A percentile compares a stretch with the other conserved stretches of the same genome.
Evolutionary conservation across 208 protist species (phyloP).

Genomic region (Crithidia mellificae): DNA sequence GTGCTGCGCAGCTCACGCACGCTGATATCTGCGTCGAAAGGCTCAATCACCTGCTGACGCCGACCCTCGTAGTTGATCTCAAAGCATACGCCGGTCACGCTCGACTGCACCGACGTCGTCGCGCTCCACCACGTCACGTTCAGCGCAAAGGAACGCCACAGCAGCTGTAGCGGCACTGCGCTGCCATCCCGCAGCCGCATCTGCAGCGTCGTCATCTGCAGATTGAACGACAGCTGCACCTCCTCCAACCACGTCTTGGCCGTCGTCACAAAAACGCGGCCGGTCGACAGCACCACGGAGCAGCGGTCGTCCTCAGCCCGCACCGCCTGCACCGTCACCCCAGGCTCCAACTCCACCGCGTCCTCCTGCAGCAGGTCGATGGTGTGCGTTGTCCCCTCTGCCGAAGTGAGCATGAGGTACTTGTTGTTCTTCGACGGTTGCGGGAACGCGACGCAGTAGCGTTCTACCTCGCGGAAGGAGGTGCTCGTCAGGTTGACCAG

Average conservation of each 20-base stretch:
- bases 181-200: conserved; percentile 32
- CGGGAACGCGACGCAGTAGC: conserved; percentile 30
- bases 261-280: conserved; percentile 15
- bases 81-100: conserved; percentile 38
- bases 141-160: conserved; percentile 30
- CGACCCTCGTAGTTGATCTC: conserved; percentile 42
- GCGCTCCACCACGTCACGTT: conserved; percentile 33
- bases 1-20: conserved; percentile 39
- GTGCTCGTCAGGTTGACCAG: conserved; percentile 53
- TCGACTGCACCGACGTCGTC: conserved; percentile 52
- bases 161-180: conserved; percentile 27
- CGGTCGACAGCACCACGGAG: conserved; percentile 26
- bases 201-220: conserved; percentile 26
- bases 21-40: conserved; percentile 49
- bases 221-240: conserved; percentile 32
- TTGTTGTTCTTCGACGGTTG: conserved; percentile 35
- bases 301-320: conserved; percentile 16
- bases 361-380: conserved; percentile 32
- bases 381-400: conserved; percentile 14
- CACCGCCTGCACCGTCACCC: conserved; percentile 26
- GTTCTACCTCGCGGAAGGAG: conserved; percentile 36
- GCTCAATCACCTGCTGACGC: conserved; percentile 37
- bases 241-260: conserved; percentile 20
- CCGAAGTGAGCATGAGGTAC: conserved; percentile 35
- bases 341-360: conserved; percentile 32